Conservation (phyloP, 108 stramenopile genomes). For the Skeletonema tropicum region DNA sequence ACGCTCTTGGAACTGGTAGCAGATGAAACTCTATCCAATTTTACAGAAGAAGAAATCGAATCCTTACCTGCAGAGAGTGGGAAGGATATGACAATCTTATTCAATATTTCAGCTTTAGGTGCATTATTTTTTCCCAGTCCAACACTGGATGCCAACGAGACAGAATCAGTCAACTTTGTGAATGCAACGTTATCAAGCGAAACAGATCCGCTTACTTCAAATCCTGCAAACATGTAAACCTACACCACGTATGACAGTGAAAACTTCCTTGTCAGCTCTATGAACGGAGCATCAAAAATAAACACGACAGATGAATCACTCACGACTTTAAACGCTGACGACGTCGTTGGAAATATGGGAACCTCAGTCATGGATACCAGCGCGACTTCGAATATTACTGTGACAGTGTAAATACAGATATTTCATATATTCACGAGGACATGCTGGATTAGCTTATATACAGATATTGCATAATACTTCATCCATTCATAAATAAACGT, state of each 20-base stretch:
- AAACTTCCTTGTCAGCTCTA: neutral
- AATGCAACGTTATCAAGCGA: neutral
- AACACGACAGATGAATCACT: neutral
- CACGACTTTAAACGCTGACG: too few species aligned
- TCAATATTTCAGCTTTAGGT: neutral
- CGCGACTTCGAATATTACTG: neutral
- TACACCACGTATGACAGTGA: neutral
- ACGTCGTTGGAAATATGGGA: too few species aligned
- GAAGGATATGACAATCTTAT: neutral
- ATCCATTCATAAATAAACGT: constrained; percentile 2
- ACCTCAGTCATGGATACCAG: too few species aligned
- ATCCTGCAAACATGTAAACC: neutral
- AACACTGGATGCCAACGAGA: neutral
- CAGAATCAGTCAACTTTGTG: neutral
- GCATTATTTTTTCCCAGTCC: neutral
- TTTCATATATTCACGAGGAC: neutral
- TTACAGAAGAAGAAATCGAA: neutral
- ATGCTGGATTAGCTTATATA: neutral
- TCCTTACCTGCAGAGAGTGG: neutral
- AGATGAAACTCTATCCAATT: neutral
- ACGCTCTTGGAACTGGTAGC: neutral
- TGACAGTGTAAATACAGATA: neutral
- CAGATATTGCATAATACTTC: neutral
- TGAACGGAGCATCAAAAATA: neutral
- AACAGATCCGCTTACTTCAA: neutral